These are phyloP conservation scores for Trichoderma sp. DNA, from an alignment of 2,329 filamentous ascomycete genomes.

Conservation along the genomic window DNA sequence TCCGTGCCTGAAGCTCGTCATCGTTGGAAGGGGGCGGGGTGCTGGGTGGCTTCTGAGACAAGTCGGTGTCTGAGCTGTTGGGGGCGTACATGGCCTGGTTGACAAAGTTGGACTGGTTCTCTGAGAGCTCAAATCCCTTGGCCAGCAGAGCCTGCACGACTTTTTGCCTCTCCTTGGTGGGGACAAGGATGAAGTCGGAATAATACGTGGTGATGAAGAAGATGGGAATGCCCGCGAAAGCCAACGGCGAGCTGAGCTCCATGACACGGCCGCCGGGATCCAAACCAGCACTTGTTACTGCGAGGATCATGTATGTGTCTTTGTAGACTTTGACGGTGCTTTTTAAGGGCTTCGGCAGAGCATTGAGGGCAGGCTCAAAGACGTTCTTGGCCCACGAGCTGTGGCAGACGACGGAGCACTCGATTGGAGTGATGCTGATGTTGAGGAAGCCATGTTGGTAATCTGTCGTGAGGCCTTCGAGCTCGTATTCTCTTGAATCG, in stretches of 20 bases:
- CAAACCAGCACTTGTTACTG: constrained; percentile 83
- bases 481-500: constrained; percentile 36
- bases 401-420: constrained; percentile 90
- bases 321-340: constrained; percentile 67
- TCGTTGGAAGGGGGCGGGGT: constrained; percentile 77
- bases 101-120: constrained; percentile 66
- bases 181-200: constrained; percentile 93
- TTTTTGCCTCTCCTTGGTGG: constrained; percentile 66
- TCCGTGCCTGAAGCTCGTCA: constrained; percentile 75
- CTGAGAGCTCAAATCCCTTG: constrained; percentile 80
- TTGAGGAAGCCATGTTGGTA: constrained; percentile 79
- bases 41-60: constrained; percentile 47
- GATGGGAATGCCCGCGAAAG: constrained; percentile 88
- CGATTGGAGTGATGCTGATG: constrained; percentile 85
- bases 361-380: constrained; percentile 68
- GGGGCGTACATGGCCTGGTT: constrained; percentile 41
- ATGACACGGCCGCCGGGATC: constrained; percentile 89
- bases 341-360: constrained; percentile 54
- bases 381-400: constrained; percentile 68
- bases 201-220: constrained; percentile 99
- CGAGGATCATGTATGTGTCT: constrained; percentile 84
- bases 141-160: constrained; percentile 75
- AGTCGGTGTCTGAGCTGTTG: constrained; percentile 27
- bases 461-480: constrained; percentile 48
- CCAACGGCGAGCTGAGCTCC: constrained; percentile 85